Percentiles rank a stretch among this genome's conserved stretches.
These are phyloP conservation scores for Lathyrus aphaca DNA, from an alignment of 306 rosid genomes.

Conservation along the genomic window DNA sequence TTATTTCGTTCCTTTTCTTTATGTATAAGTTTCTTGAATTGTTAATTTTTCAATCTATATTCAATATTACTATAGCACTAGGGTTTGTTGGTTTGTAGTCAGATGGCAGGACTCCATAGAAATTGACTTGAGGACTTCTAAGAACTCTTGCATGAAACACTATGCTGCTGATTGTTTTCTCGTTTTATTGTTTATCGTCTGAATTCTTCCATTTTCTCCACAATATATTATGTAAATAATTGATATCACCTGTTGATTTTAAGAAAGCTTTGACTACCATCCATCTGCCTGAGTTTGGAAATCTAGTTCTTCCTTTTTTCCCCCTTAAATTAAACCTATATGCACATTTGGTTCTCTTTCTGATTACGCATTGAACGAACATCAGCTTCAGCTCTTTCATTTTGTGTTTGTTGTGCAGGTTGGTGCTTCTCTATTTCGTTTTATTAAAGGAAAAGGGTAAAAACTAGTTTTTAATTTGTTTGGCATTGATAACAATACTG, in stretches of 20 bases:
- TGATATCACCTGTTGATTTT: constrained; percentile 21
- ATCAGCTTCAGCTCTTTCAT: constrained; percentile 22
- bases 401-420: constrained; percentile 67
- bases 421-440: constrained; percentile 76
- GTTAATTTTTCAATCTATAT: constrained; percentile 12
- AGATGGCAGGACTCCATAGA: background rate
- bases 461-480: constrained; percentile 24
- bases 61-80: constrained; percentile 8
- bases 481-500: constrained; percentile 8
- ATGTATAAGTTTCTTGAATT: constrained; percentile 10
- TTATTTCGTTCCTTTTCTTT: constrained; percentile 7
- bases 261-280: constrained; percentile 9
- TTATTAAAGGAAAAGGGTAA: constrained; percentile 87
- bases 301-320: constrained; percentile 1
- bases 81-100: constrained; percentile 21
- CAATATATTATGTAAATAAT: constrained; percentile 13
- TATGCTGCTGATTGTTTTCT: too few species aligned
- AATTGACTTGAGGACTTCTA: constrained; percentile 2
- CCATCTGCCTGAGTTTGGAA: background rate
- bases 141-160: constrained; percentile 27
- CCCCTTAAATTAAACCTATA: background rate
- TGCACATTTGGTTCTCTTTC: constrained; percentile 33
- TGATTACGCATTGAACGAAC: constrained; percentile 12
- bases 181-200: background rate
- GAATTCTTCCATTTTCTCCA: background rate